Percentiles rank a stretch among this genome's conserved stretches.
These are phyloP conservation scores for Hericium erinaceus DNA, from an alignment of 768 basidiomycete genomes.

Conservation along the genomic window DNA sequence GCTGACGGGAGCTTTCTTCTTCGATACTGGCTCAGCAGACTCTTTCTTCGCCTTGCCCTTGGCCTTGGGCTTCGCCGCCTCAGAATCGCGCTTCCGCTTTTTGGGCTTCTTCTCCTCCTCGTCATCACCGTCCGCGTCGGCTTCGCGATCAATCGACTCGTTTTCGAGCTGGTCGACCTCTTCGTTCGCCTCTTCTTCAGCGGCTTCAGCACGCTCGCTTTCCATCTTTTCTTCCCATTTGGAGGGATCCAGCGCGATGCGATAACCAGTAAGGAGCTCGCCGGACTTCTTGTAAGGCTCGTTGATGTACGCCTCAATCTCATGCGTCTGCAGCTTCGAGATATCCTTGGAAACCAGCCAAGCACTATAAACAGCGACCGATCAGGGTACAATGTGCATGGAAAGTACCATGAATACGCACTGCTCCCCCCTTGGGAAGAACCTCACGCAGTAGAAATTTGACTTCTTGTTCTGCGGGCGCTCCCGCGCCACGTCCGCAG, in stretches of 20 bases:
- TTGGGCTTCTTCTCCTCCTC: slow-evolving; percentile 38
- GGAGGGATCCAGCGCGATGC: slow-evolving; percentile 63
- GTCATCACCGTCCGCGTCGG: slow-evolving; percentile 31
- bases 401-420: slow-evolving; percentile 34
- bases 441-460: slow-evolving; percentile 64
- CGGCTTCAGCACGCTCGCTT: slow-evolving; percentile 22
- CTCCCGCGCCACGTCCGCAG: slow-evolving; percentile 51
- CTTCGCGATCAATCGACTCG: slow-evolving; percentile 39
- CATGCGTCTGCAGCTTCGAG: slow-evolving; percentile 62
- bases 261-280: slow-evolving; percentile 70
- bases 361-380: slow-evolving; percentile 38
- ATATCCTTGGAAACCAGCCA: slow-evolving; percentile 84
- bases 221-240: slow-evolving; percentile 50
- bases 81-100: slow-evolving; percentile 59
- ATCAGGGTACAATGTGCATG: slow-evolving; percentile 9
- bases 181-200: slow-evolving; percentile 43
- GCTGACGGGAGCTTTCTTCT: slow-evolving; percentile 25
- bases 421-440: slow-evolving; percentile 95
- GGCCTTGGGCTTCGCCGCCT: slow-evolving; percentile 33
- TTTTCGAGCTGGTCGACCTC: slow-evolving; percentile 60
- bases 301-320: slow-evolving; percentile 77
- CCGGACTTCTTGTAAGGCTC: slow-evolving; percentile 70
- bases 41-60: slow-evolving; percentile 40
- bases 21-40: slow-evolving; percentile 24
- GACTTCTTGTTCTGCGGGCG: slow-evolving; percentile 68